Percentiles rank a stretch among this genome's conserved stretches.
Evolutionary conservation across 805 yeast genomes (phyloP).

Genomic region (Teunomyces panamensis): DNA sequence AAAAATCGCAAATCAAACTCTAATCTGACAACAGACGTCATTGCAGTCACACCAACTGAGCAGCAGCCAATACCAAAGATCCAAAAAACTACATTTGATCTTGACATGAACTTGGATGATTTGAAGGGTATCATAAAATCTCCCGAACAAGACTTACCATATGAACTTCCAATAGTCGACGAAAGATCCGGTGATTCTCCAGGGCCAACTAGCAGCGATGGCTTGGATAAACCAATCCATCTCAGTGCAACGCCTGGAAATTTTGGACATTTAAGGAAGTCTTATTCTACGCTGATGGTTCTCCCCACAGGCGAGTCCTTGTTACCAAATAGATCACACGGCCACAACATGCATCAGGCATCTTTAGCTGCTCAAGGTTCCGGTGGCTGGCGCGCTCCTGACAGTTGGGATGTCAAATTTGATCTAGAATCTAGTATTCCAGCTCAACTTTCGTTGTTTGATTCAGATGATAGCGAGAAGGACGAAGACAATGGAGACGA

Average conservation of each 20-base stretch:
- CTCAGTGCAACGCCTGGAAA: neutral
- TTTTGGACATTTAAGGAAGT: conserved; percentile 3
- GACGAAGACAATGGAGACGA: conserved; percentile 7
- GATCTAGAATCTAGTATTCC: conserved; percentile 9
- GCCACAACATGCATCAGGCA: neutral
- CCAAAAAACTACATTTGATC: conserved; percentile 22
- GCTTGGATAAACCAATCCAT: neutral
- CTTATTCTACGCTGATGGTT: conserved; percentile 7
- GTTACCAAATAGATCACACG: neutral
- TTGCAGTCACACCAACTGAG: conserved; percentile 7
- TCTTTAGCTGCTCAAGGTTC: conserved; percentile 4
- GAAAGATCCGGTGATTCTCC: neutral
- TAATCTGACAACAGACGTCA: conserved; percentile 8
- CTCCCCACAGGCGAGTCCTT: neutral
- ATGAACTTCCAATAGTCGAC: neutral
- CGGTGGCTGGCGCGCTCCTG: conserved; percentile 45
- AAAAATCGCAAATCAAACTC: conserved; percentile 11
- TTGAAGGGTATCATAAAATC: conserved; percentile 50
- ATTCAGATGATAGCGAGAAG: conserved; percentile 16
- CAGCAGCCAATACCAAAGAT: conserved; percentile 5
- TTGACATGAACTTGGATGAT: conserved; percentile 48
- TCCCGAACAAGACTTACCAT: conserved; percentile 7
- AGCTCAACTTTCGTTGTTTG: conserved; percentile 8
- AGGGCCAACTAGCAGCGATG: neutral
- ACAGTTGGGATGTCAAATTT: conserved; percentile 46